Evolutionary conservation across 148 eudicot genomes (phyloP), one percentile per base, ranked within the genome.

Genomic region (Arctostaphylos glauca): DNA sequence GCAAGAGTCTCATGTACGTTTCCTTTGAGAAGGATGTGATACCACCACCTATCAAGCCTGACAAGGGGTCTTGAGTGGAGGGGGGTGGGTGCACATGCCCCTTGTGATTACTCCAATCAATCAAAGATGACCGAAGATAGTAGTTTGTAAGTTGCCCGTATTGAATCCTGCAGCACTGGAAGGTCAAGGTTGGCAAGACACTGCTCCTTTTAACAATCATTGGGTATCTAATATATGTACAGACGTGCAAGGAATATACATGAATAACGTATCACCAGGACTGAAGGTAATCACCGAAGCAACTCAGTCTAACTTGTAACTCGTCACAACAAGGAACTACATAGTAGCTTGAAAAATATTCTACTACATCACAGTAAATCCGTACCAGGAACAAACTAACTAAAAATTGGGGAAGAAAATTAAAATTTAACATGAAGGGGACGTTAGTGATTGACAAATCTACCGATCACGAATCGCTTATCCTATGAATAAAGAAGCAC

Each of bases 251-350:
- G 77, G 43, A 60, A 15, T 48, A 25, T 0, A 13, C 5, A 52
- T 50, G 16, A 56, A 68, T 19, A 23, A 50, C 7, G 78, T 16
- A 50, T 5, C 78, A 76, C 38, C 74, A 83, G 67, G 66, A 41
- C 73, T 77, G 23, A 48, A 47, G 44, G 81, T 74, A 56, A 43
- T 55, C 70, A 80, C 72, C 60, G 31, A 85, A 62, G 62, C n/a
- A 25, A 31, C 56, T 54, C 56, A 10, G 15, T 13, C 56, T 12
- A 54, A 54, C 56, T 12, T 54, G 56, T 12, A 54, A 54, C 56
- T 54, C 56, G 56, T 54, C 14, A 54, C 56, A 10, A 54, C 56
- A 54, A 54, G 56, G 16, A 54, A 54, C 3, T 31, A 66, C 21
- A 8, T 9, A 21, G 70, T 5, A 23, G 70, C 21, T 62, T 21